Conservation (phyloP, 768 basidiomycete genomes). For the Psilocybe subaeruginosa region DNA sequence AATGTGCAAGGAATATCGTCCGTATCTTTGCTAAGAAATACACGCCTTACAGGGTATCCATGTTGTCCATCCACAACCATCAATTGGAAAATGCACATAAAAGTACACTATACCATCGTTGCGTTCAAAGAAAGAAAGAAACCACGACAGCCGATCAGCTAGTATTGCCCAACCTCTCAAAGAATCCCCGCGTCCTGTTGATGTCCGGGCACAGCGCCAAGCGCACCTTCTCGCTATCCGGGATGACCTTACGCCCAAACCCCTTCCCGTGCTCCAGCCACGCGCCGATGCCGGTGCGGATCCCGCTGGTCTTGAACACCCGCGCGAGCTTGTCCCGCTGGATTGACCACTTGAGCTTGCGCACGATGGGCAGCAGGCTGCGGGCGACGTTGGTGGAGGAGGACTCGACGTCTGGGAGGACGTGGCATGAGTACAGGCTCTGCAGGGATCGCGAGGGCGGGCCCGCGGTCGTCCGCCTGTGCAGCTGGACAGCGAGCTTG, state of each 20-base stretch:
- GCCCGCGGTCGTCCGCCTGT: constrained; percentile 36
- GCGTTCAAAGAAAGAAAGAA: too few relatives aligned
- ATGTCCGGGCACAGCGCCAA: constrained; percentile 72
- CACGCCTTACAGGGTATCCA: too few relatives aligned
- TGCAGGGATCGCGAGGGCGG: constrained; percentile 37
- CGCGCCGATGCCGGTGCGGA: constrained; percentile 40
- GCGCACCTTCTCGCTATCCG: constrained; percentile 66
- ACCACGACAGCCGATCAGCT: too few relatives aligned
- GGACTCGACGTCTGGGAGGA: constrained; percentile 68
- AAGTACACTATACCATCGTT: too few relatives aligned
- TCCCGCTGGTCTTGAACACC: constrained; percentile 50
- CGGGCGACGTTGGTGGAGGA: constrained; percentile 60
- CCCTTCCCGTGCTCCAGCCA: constrained; percentile 62
- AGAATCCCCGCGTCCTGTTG: constrained; percentile 59
- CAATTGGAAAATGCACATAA: too few relatives aligned
- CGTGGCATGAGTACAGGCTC: constrained; percentile 49
- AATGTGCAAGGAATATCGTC: too few relatives aligned
- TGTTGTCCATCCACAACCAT: too few relatives aligned
- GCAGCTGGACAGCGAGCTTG: constrained; percentile 57
- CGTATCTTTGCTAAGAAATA: too few relatives aligned
- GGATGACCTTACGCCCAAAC: constrained; percentile 49
- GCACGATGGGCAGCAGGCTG: constrained; percentile 63
- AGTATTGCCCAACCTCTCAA: constrained; percentile 43
- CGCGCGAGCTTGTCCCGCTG: constrained; percentile 65
- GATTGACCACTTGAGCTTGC: constrained; percentile 72